Evolutionary conservation across 495 filamentous ascomycete genomes (phyloP), one percentile per base, ranked within the genome.

Genomic region (Rhizodiscina lignyota): DNA sequence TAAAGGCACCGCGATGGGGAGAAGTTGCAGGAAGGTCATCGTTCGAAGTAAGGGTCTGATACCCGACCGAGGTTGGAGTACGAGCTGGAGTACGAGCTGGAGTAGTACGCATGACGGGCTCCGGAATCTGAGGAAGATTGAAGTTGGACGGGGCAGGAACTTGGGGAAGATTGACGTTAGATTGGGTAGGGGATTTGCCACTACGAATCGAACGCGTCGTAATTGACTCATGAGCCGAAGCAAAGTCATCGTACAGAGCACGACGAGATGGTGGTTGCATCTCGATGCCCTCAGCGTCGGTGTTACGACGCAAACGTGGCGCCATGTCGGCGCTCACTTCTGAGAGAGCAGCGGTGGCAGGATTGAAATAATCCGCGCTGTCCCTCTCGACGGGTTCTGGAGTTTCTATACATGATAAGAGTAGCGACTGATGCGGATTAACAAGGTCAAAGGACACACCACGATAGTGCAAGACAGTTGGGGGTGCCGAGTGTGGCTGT

Each of bases 381-480:
- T 53, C 48, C 8, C 32, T 26, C 32, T 54, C 51, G 10, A 42
- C 21, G 21, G 42, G 39, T 2, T 40, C 40, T 1, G 51, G 51
- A 10, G 51, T 49, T 15, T 42, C 48, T 26, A 54, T 44, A 27
- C 47, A 35, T 26, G 42, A 38, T 13, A 48, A 23, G 18, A 35
- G 16, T 5, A 54, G 41, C 3, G 51, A 54, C 2, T 44, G 24
- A 38, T 51, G 51, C 0, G 51, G 51, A 31, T 54, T 54, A 28
- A 54, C 43, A 3, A 54, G 34, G 26, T 54, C 51, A 29, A 54
- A 54, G 2, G 51, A 54, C 4, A 43, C 35, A 16, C 47, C 51
- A 18, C 51, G 38, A 35, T 44, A 51, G 30, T 54, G 48, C 20
- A 54, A 19, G 12, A 47, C 33, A 5, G 39, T 41, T n/a, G n/a